Percentiles rank a stretch among this genome's conserved stretches.
phyloP scores from a whole-genome alignment of 768 basidiomycete species.

The Lactarius vividus region DNA sequence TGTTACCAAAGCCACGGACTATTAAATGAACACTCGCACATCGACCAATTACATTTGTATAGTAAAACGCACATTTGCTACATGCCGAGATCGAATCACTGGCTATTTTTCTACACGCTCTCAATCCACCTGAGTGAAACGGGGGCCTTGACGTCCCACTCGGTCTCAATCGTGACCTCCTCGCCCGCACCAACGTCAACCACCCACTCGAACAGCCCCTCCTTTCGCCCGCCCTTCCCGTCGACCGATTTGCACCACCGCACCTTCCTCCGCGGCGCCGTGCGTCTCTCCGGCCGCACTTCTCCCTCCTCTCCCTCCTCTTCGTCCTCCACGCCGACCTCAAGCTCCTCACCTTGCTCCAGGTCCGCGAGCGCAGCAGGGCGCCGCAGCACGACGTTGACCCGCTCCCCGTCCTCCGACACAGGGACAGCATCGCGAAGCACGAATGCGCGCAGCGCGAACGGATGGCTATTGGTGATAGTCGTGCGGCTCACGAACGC shows the following conservation, averaged over 20 bases:
- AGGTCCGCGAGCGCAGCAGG: constrained; percentile 48
- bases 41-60: constrained; percentile 6
- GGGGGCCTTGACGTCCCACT: constrained; percentile 53
- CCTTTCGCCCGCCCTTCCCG: constrained; percentile 50
- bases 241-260: constrained; percentile 40
- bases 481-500: constrained; percentile 41
- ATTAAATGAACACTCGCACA: neutral
- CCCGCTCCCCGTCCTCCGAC: constrained; percentile 38
- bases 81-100: neutral
- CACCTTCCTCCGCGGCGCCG: constrained; percentile 28
- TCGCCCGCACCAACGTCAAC: constrained; percentile 44
- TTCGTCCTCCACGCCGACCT: constrained; percentile 26
- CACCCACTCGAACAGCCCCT: constrained; percentile 57
- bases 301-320: constrained; percentile 17
- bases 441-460: constrained; percentile 43
- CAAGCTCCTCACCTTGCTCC: constrained; percentile 40
- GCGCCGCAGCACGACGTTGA: constrained; percentile 46
- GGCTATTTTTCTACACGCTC: neutral
- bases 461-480: constrained; percentile 48
- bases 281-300: neutral
- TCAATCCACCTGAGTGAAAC: constrained; percentile 33
- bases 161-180: constrained; percentile 43
- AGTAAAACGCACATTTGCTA: constrained; percentile 3
- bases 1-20: neutral
- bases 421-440: constrained; percentile 48